Conservation (phyloP, 352 stramenopile genomes). For the Pythium scleroteichum region DNA sequence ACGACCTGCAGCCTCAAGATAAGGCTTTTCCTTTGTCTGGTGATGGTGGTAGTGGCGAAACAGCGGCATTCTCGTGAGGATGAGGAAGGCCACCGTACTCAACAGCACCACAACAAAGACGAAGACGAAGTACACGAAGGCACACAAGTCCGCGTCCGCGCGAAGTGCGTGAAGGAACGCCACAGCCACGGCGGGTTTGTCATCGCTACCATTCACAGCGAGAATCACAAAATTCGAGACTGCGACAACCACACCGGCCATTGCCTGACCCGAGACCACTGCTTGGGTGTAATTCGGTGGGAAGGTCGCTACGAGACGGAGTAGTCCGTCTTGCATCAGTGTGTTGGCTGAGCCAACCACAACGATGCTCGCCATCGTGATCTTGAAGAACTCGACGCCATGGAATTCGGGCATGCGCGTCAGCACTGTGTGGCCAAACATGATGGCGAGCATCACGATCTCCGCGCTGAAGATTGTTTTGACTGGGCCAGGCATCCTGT, state of each 20-base stretch:
- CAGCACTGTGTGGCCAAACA: constrained; percentile 71
- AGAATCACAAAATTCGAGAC: constrained; percentile 74
- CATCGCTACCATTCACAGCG: constrained; percentile 33
- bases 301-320: constrained; percentile 77
- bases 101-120: constrained; percentile 68
- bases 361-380: constrained; percentile 76
- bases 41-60: constrained; percentile 63
- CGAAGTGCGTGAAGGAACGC: constrained; percentile 27
- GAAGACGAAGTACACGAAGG: constrained; percentile 80
- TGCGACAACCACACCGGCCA: constrained; percentile 71
- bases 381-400: constrained; percentile 69
- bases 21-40: constrained; percentile 21
- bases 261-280: constrained; percentile 74
- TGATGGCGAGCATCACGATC: constrained; percentile 65
- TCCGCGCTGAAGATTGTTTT: constrained; percentile 68
- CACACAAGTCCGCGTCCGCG: constrained; percentile 53
- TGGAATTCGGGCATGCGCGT: constrained; percentile 73
- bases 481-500: constrained; percentile 61
- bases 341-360: constrained; percentile 66
- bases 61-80: constrained; percentile 62
- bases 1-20: constrained; percentile 2
- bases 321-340: constrained; percentile 78
- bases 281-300: constrained; percentile 75
- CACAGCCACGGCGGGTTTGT: not conserved
- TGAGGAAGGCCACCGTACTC: constrained; percentile 51